phyloP scores from a whole-genome alignment of 148 eudicot genomes.

The Limonium bicolor region DNA sequence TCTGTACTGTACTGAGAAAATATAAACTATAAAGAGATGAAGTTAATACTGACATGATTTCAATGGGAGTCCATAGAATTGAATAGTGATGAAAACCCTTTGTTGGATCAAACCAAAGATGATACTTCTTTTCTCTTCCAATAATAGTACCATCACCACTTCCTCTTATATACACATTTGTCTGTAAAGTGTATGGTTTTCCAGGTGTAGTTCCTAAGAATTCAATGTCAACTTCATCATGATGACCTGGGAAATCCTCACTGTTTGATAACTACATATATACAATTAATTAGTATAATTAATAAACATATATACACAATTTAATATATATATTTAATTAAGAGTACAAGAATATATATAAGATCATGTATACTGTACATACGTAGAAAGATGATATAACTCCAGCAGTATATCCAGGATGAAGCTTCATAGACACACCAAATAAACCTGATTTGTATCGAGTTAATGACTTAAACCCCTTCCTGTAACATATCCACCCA shows the following conservation, averaged over 20 bases:
- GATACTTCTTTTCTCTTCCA: conserved; percentile 23
- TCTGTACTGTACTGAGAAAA: too few species aligned
- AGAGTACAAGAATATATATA: background rate
- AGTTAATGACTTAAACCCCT: conserved; percentile 91
- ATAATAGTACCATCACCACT: conserved; percentile 22
- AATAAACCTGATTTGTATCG: conserved; percentile 86
- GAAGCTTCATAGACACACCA: conserved; percentile 74
- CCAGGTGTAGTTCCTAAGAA: conserved; percentile 15
- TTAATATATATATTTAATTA: background rate
- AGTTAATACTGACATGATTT: conserved; percentile 1
- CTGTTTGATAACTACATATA: conserved; percentile 59
- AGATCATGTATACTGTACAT: conserved; percentile 5
- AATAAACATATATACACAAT: too few species aligned
- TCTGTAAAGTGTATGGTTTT: conserved; percentile 16
- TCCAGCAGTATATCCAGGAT: conserved; percentile 89
- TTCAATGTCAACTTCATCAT: conserved; percentile 27
- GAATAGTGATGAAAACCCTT: conserved; percentile 17
- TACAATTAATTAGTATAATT: too few species aligned
- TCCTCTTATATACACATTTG: conserved; percentile 28
- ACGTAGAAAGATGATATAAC: conserved; percentile 91
- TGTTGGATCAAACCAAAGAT: conserved; percentile 18
- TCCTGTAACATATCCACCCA: conserved; percentile 18
- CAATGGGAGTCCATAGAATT: conserved; percentile 12
- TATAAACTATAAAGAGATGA: background rate
- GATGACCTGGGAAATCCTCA: conserved; percentile 76